Percentiles rank a stretch among this genome's conserved stretches.
These are phyloP conservation scores for Acanthamoeba rhysodes DNA, from an alignment of 208 protist genomes.

Conservation along the genomic window DNA sequence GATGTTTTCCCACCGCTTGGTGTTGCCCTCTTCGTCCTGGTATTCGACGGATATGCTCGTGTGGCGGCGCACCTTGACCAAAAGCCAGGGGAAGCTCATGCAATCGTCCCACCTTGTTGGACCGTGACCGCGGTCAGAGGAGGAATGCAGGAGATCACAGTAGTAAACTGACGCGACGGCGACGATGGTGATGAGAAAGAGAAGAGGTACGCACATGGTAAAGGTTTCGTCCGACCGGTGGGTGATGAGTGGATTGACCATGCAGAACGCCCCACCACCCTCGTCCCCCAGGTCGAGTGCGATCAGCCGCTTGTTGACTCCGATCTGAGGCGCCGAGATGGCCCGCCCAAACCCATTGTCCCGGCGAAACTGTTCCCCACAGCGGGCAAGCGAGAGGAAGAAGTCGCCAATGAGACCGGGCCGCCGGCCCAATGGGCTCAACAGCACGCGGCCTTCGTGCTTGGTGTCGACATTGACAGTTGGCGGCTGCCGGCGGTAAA, in stretches of 20 bases:
- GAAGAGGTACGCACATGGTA: neutral
- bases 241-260: slow-evolving; percentile 62
- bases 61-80: slow-evolving; percentile 39
- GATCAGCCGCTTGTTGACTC: slow-evolving; percentile 58
- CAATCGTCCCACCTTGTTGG: slow-evolving; percentile 62
- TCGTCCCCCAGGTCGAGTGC: slow-evolving; percentile 46
- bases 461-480: too few species aligned
- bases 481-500: too few species aligned
- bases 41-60: slow-evolving; percentile 38
- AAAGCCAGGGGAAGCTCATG: slow-evolving; percentile 68
- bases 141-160: neutral
- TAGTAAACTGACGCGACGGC: neutral
- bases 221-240: slow-evolving; percentile 7
- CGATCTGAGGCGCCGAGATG: slow-evolving; percentile 51
- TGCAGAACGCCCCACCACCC: slow-evolving; percentile 1
- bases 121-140: neutral
- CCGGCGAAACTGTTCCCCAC: neutral
- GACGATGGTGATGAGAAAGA: neutral
- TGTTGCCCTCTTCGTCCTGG: slow-evolving; percentile 39
- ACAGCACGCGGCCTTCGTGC: too few species aligned
- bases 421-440: too few species aligned
- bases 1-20: slow-evolving; percentile 5
- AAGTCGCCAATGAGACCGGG: too few species aligned
- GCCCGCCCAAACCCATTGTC: slow-evolving; percentile 61
- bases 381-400: neutral